phyloP scores from a whole-genome alignment of 2,329 filamentous ascomycete species.

The Neofusicoccum sp. region DNA sequence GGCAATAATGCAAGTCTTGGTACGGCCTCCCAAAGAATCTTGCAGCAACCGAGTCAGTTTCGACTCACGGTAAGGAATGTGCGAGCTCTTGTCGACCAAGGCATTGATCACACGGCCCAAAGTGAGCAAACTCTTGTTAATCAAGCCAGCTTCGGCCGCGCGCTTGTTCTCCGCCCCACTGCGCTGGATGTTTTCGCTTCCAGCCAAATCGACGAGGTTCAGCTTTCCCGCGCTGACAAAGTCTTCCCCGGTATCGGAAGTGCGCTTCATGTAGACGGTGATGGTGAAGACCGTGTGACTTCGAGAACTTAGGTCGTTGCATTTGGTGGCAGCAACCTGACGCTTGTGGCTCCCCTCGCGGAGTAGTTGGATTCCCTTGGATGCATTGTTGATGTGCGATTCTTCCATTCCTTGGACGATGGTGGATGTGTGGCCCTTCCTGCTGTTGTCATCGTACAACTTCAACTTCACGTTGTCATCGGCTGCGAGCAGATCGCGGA shows the following conservation, averaged over 20 bases:
- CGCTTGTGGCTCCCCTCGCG: constrained; percentile 88
- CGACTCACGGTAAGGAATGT: constrained; percentile 92
- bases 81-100: constrained; percentile 80
- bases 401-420: constrained; percentile 98
- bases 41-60: constrained; percentile 93
- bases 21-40: constrained; percentile 91
- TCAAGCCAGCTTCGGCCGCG: constrained; percentile 89
- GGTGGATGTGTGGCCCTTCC: constrained; percentile 80
- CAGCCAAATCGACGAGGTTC: constrained; percentile 93
- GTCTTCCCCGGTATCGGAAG: constrained; percentile 80
- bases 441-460: constrained; percentile 87
- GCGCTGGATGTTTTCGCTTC: constrained; percentile 95
- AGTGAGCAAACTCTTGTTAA: constrained; percentile 96
- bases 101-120: constrained; percentile 97
- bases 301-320: constrained; percentile 94
- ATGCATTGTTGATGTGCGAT: constrained; percentile 81
- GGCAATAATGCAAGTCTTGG: constrained; percentile 98
- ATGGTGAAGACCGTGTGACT: constrained; percentile 98
- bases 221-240: constrained; percentile 89
- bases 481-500: constrained; percentile 79
- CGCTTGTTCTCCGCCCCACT: constrained; percentile 98
- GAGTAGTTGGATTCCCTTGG: constrained; percentile 82
- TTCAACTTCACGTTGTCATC: constrained; percentile 88
- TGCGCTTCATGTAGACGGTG: constrained; percentile 83
- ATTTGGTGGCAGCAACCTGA: constrained; percentile 99